Evolutionary conservation across 2,329 filamentous ascomycete genomes (phyloP).

Genomic region (Metarhizium brunneum): DNA sequence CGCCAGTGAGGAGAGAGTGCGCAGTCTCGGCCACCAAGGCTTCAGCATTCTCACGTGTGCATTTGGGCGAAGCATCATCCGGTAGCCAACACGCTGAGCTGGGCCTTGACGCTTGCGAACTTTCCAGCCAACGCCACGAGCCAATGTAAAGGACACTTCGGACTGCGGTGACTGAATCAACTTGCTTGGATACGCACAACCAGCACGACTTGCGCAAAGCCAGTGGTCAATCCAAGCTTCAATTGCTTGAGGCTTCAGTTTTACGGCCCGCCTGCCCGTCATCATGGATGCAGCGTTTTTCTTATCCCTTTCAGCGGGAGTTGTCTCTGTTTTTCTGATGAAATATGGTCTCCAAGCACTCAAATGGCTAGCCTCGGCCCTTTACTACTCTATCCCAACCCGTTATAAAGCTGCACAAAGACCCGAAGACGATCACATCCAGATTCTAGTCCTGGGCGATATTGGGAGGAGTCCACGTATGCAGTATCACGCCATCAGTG

Average conservation of each 20-base stretch:
- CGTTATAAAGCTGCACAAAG: slow-evolving; percentile 24
- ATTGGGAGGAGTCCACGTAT: slow-evolving; percentile 94
- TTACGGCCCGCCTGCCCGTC: not conserved
- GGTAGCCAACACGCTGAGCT: too few species aligned
- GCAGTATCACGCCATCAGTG: slow-evolving; percentile 95
- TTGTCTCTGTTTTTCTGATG: slow-evolving; percentile 22
- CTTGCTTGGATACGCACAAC: not conserved
- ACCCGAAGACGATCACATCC: slow-evolving; percentile 40
- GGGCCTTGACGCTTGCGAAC: too few species aligned
- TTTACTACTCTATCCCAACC: slow-evolving; percentile 21
- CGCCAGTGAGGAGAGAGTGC: not conserved
- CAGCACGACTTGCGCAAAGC: not conserved
- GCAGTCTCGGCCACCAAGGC: not conserved
- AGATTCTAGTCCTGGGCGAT: slow-evolving; percentile 88
- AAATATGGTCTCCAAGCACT: slow-evolving; percentile 13
- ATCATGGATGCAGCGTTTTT: slow-evolving; percentile 18
- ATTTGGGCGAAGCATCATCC: not conserved
- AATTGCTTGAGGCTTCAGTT: not conserved
- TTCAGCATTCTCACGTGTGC: not conserved
- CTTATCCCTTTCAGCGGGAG: slow-evolving; percentile 25
- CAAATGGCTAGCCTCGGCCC: slow-evolving; percentile 13
- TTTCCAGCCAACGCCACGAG: too few species aligned
- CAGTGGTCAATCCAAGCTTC: not conserved
- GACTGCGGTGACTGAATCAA: not conserved
- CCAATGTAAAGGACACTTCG: not conserved